Percentiles rank a stretch among this genome's conserved stretches.
Conservation (phyloP, 176 grass and related monocot genomes). For the Hsuehochloa calcarea region DNA sequence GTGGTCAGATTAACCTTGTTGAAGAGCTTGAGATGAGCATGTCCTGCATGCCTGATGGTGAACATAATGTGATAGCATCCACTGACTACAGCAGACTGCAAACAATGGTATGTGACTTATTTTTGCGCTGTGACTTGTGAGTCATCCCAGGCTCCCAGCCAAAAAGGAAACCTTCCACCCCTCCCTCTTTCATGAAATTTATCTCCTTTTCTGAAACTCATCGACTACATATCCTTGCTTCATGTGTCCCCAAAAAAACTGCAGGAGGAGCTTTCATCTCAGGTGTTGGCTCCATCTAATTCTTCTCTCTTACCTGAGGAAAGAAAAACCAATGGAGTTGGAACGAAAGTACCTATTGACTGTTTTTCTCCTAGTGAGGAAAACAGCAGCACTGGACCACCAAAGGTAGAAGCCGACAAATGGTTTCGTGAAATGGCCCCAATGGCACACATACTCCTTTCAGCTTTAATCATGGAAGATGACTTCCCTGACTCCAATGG, state of each 20-base stretch:
- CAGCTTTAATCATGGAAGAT: slow-evolving; percentile 73
- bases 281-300: slow-evolving; percentile 39
- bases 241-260: slow-evolving; percentile 15
- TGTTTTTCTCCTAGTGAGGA: slow-evolving; percentile 15
- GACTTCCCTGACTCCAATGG: slow-evolving; percentile 38
- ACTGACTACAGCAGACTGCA: slow-evolving; percentile 10
- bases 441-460: slow-evolving; percentile 76
- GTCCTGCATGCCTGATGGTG: slow-evolving; percentile 41
- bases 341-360: slow-evolving; percentile 35
- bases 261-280: slow-evolving; percentile 50
- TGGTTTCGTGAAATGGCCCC: slow-evolving; percentile 60
- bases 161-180: background rate
- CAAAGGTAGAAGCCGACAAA: slow-evolving; percentile 40
- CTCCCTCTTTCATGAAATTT: background rate
- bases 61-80: slow-evolving; percentile 42
- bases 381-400: background rate
- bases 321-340: slow-evolving; percentile 36
- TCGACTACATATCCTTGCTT: slow-evolving; percentile 4
- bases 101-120: slow-evolving; percentile 23
- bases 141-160: background rate
- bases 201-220: background rate
- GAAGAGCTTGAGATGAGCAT: slow-evolving; percentile 77
- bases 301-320: slow-evolving; percentile 42
- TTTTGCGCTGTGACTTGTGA: background rate
- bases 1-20: slow-evolving; percentile 69